phyloP scores from a whole-genome alignment of 2,329 filamentous ascomycete species.

The Cercospora berteroae region DNA sequence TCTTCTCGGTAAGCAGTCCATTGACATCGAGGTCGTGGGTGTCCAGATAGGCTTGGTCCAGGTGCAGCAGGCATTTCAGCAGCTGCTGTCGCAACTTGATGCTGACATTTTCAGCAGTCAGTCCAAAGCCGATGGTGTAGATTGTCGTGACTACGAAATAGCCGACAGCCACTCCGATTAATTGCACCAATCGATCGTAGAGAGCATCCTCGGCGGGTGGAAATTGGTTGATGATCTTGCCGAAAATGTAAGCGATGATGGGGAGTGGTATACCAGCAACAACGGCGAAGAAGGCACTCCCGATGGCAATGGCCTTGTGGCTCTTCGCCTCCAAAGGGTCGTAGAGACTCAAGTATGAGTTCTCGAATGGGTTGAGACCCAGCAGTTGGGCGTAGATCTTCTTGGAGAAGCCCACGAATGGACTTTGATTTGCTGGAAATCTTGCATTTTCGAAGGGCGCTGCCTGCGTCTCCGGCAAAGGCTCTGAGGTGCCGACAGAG shows the following conservation, averaged over 20 bases:
- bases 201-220: constrained; percentile 49
- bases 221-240: constrained; percentile 52
- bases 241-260: constrained; percentile 47
- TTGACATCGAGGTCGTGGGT: constrained; percentile 52
- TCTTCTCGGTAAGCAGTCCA: constrained; percentile 46
- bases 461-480: constrained; percentile 5
- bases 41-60: constrained; percentile 55
- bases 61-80: constrained; percentile 49
- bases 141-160: constrained; percentile 53
- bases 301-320: constrained; percentile 39
- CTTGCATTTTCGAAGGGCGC: constrained; percentile 1
- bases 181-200: constrained; percentile 41
- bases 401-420: constrained; percentile 4
- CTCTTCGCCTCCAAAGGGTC: constrained; percentile 44
- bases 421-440: constrained; percentile 6
- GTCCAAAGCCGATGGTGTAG: constrained; percentile 52
- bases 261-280: constrained; percentile 44
- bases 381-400: constrained; percentile 38
- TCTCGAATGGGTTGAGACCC: constrained; percentile 46
- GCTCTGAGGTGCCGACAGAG: constrained; percentile 4
- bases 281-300: constrained; percentile 40
- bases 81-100: constrained; percentile 48
- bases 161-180: constrained; percentile 47
- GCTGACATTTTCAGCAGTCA: constrained; percentile 52
- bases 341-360: constrained; percentile 52